Percentiles rank a stretch among this genome's conserved stretches.
Evolutionary conservation across 306 rosid species (phyloP).

Genomic region (Parietaria judaica): DNA sequence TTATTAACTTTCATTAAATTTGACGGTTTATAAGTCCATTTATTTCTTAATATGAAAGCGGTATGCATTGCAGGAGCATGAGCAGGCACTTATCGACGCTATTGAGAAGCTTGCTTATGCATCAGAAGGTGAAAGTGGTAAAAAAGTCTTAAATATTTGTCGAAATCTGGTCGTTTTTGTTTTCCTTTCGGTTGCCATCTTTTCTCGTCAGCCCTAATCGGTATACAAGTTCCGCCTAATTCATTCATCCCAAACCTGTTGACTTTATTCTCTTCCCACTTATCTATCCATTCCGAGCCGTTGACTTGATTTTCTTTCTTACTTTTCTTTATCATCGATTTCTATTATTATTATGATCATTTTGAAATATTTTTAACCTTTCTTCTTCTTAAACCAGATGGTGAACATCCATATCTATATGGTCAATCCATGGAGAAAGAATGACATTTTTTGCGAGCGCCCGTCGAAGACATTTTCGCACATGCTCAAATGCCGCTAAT

Average conservation of each 20-base stretch:
- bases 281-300: no score
- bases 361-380: not conserved
- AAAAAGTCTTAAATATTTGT: conserved; percentile 4
- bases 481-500: no score
- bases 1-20: no score
- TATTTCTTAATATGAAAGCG: not conserved
- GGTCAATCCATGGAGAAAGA: conserved; percentile 41
- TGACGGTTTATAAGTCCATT: no score
- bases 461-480: no score
- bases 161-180: not conserved
- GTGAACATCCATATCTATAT: conserved; percentile 35
- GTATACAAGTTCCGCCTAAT: no score
- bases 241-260: no score
- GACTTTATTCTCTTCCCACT: no score
- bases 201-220: not conserved
- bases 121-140: conserved; percentile 90
- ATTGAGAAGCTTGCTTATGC: conserved; percentile 69
- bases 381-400: conserved; percentile 33
- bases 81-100: conserved; percentile 71
- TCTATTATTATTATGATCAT: no score
- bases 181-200: not conserved
- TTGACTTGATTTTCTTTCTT: no score
- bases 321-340: no score
- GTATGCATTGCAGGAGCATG: conserved; percentile 57
- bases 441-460: conserved; percentile 3